Base-by-base conservation (phyloP, 306 rosid genomes). In the Cicer judaicum region DNA sequence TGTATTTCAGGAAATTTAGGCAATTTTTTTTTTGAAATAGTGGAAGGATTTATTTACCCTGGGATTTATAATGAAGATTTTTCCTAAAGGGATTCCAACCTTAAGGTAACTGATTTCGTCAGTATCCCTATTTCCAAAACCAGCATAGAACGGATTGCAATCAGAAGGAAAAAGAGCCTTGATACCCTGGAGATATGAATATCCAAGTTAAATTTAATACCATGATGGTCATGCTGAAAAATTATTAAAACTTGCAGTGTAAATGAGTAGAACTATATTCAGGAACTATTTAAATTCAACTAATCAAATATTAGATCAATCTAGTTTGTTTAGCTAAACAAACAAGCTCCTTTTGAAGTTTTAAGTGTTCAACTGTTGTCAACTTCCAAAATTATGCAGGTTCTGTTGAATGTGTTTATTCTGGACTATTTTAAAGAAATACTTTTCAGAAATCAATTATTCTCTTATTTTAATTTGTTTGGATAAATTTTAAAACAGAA, bases 61-160 rank as follows among this genome's bases (percentile, higher is more conserved):
- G 78, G 96, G 97, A 81, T 95, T 95, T 76, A 92, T 89, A 48
- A 86, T 92, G 93, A 95, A 95, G 60, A 95, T 90, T 80, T 95
- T 95, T 71, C 99, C 99, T 67, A 61, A 66, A 4, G 98, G 99
- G 55, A 95, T 90, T 85, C 99, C 99, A 78, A 92, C 98, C 78
- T 84, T 92, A 42, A 89, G 88, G 85, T 95, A 95, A 88, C 99
- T 95, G 79, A 95, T 65, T 82, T 95, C 99, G 72, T 95, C 99
- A 5, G 98, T 92, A 72, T 92, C 90, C 83, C 99, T 89, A 85
- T 95, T 92, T 81, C 99, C 98, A 78, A 95, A 95, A 62, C 99
- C 99, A 80, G 99, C 98, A 78, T 95, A 95, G 88, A 95, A 95
- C 2, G 99, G 99, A 82, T 85, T 87, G 92, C 86, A 80, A 75